Base-by-base conservation (phyloP, 805 yeast species). In the Candida stauntonica region DNA sequence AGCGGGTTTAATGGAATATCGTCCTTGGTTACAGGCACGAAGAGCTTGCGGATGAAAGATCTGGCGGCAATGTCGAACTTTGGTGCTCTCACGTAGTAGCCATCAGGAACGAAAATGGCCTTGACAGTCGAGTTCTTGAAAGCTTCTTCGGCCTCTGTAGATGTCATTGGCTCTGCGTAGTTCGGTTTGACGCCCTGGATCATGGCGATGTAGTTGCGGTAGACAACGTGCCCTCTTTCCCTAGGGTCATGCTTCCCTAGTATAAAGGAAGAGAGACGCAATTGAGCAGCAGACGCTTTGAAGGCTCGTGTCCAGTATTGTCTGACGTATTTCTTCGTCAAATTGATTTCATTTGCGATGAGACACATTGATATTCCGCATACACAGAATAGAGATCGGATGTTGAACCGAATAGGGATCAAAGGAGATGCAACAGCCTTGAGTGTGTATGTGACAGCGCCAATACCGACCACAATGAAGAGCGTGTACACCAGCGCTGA, bases 21-120 rank as follows among this genome's bases (percentile, higher is more conserved):
- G 48, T 79, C 82, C 48, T 77, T 80, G 1, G 95, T 85, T 3
- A 91, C 97, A 0, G 87, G 77, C 1, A 85, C 81, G 63, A 93
- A 93, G 41, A 88, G 62, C 33, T 75, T 72, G 48, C 75, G 77
- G 23, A 80, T 74, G 46, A 70, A 78, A 33, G 72, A 73, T 41
- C 87, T 66, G 0, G 91, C 76, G 16, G 82, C 79, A 13, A 79
- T 80, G 55, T 89, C 97, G 47, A 75, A 75, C 42, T 77, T 81
- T 1, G 99, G 99, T 1, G 88, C 99, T 40, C 98, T 75, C 24
- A 89, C 77, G 52, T 75, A 82, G 33, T 68, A 66, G 4, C 99
- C 99, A 58, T 86, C 82, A 0, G 89, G 89, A 7, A 86, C 77
- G 54, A 83, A 83, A 33, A 75, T 78, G 0, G 83, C 78, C 26